Evolutionary conservation across 2,329 filamentous ascomycete species (phyloP), one percentile per base, ranked within the genome.

Genomic region (Exophiala spinifera): DNA sequence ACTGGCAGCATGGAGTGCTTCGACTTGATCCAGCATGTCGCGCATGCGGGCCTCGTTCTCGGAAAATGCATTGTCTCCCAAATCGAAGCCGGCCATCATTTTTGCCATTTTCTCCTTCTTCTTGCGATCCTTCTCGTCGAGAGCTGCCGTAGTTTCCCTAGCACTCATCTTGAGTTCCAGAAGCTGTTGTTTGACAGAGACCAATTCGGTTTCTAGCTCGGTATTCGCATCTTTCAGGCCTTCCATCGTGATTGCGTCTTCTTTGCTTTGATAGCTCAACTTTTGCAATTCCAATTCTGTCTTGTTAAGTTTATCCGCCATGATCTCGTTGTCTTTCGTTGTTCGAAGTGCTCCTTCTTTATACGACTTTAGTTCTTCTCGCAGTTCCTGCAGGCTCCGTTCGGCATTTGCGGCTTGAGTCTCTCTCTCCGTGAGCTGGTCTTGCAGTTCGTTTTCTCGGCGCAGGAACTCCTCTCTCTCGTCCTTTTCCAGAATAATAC

Each of bases 41-140:
- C 88, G 84, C 55, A 99, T 89, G 47, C 84, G 86, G 60, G 86
- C 83, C 72, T 99, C 94, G 64, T 96, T 96, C 55, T 94, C 88
- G 63, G 91, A 96, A 70, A 97, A 95, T 28, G 95, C 86, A 54
- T 96, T 91, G 46, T 88, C 87, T 42, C 91, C 92, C 31, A 99
- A 82, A 67, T 99, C 92, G 66, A 99, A 97, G 3, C 92, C 91
- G 55, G 94, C 94, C 92, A 99, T 96, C 94, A 99, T 99, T 80
- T 96, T 89, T 40, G 94, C 94, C 94, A 99, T 99, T 74, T 95
- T 94, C 76, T 99, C 94, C 1, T 91, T 90, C 80, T 99, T 99
- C 76, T 91, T 91, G 79, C 91, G 92, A 74, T 97, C 95, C 23
- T 99, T 99, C 74, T 97, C 94, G 64, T 97, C 92, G 17, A 95